Evolutionary conservation across 129 eudicot species (phyloP), one percentile per base, ranked within the genome.

Genomic region (Ambrosia trifida): DNA sequence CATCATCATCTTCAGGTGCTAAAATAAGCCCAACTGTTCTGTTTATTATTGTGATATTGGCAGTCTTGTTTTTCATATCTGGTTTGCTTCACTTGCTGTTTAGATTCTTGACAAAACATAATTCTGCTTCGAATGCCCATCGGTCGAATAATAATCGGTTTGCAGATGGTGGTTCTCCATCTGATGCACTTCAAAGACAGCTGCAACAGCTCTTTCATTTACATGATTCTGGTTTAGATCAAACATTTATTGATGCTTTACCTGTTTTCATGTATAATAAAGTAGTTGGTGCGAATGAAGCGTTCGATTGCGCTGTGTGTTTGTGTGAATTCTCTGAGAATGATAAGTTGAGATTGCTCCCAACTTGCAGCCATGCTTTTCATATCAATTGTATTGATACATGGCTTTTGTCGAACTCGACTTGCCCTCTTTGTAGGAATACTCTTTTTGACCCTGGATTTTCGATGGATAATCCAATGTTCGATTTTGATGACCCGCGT

Each of bases 251-350:
- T 11, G 97, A 91, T 70, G 96, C 97, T 8, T 79, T 91, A 35
- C 97, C 97, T 24, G 87, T 88, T 28, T 91, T 91, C 43, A 38
- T 85, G 76, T 91, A 91, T 30, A 85, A 90, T 68, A 96, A 91
- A 76, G 84, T 88, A 24, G 89, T 88, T 56, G 97, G 96, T 41
- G 85, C 85, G 12, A 88, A 83, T 49, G 93, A 91, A 78, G 96
- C 90, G 0, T 86, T 91, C 33, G 97, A 91, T 80, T 91, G 97
- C 76, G 97, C 97, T 10, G 96, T 88, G 44, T 91, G 97, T 78
- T 79, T 91, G 82, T 88, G 96, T 75, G 97, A 86, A 65, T 91
- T 91, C 45, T 64, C 85, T 3, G 90, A 86, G 57, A 86, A 73
- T 36, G 97, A 91, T 66, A 85, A 91, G 60, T 24, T 91, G 73